Evolutionary conservation across 2,329 filamentous ascomycete genomes (phyloP).

Genomic region (Chaetomiaceae sp.): DNA sequence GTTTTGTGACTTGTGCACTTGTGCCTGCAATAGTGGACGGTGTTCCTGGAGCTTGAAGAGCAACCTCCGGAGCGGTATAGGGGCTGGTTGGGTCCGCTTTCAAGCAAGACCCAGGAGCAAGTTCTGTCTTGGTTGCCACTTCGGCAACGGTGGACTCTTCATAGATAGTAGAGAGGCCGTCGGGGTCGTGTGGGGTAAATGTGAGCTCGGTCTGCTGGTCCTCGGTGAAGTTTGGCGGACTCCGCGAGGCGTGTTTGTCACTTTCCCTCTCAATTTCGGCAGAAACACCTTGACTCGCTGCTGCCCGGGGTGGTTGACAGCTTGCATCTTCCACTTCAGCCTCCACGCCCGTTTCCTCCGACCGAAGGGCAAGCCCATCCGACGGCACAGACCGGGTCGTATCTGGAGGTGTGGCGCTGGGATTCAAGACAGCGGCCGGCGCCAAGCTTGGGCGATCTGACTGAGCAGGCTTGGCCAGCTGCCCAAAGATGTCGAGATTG

Average conservation of each 20-base stretch:
- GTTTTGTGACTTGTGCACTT: neutral
- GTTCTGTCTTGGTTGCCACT: neutral
- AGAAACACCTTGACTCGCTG: conserved; percentile 6
- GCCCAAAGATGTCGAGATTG: conserved; percentile 32
- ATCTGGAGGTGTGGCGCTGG: no score
- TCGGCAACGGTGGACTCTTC: conserved; percentile 18
- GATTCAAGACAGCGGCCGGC: no score
- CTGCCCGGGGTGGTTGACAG: conserved; percentile 17
- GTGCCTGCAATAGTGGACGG: neutral
- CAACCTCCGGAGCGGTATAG: neutral
- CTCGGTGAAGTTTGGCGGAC: neutral
- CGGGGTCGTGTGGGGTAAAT: conserved; percentile 17
- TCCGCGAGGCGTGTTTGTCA: neutral
- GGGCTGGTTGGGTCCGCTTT: neutral
- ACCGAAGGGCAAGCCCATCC: neutral
- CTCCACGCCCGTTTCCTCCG: neutral
- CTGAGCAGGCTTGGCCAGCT: conserved; percentile 1
- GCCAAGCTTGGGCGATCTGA: neutral
- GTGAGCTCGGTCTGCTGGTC: conserved; percentile 6
- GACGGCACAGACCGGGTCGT: no score
- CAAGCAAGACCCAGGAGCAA: no score
- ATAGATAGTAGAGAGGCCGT: conserved; percentile 24
- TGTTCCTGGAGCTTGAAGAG: neutral
- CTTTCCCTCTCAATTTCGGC: neutral
- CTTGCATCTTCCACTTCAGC: neutral